phyloP scores from a whole-genome alignment of 1,139 yeast species.

The Pichia kudriavzevii region DNA sequence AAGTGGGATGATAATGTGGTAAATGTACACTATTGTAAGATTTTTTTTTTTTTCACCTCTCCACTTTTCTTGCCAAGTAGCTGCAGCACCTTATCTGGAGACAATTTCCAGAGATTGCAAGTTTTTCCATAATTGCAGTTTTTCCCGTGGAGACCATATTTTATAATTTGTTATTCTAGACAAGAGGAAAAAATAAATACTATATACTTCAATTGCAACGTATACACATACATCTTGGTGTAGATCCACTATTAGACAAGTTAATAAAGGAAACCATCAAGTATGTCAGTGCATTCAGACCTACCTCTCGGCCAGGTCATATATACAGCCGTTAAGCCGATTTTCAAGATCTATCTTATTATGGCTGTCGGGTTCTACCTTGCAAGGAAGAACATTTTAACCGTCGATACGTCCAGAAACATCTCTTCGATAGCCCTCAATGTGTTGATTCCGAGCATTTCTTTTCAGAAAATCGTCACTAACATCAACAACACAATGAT shows the following conservation, averaged over 20 bases:
- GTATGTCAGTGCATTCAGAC: conserved; percentile 12
- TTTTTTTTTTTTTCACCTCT: too few species aligned
- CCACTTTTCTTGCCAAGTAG: too few species aligned
- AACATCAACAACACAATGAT: conserved; percentile 67
- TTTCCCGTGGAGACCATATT: too few species aligned
- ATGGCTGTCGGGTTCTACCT: conserved; percentile 61
- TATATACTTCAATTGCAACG: neutral
- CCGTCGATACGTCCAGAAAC: conserved; percentile 68
- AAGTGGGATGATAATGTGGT: too few species aligned
- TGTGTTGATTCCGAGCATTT: conserved; percentile 69
- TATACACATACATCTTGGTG: neutral
- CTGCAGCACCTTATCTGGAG: too few species aligned
- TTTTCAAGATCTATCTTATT: conserved; percentile 75
- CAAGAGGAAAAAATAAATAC: too few species aligned
- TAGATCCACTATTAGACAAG: neutral
- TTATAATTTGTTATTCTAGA: too few species aligned
- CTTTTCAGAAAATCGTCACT: conserved; percentile 66
- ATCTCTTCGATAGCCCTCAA: conserved; percentile 66
- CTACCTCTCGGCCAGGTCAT: conserved; percentile 60
- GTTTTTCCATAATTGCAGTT: too few species aligned
- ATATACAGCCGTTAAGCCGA: conserved; percentile 78
- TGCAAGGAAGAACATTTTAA: conserved; percentile 58
- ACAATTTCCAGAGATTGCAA: too few species aligned
- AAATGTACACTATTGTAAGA: too few species aligned
- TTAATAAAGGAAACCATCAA: neutral